A percentile compares a stretch with the other conserved stretches of the same genome.
phyloP scores from a whole-genome alignment of 331 rosid genomes.

The Arachis monticola region DNA sequence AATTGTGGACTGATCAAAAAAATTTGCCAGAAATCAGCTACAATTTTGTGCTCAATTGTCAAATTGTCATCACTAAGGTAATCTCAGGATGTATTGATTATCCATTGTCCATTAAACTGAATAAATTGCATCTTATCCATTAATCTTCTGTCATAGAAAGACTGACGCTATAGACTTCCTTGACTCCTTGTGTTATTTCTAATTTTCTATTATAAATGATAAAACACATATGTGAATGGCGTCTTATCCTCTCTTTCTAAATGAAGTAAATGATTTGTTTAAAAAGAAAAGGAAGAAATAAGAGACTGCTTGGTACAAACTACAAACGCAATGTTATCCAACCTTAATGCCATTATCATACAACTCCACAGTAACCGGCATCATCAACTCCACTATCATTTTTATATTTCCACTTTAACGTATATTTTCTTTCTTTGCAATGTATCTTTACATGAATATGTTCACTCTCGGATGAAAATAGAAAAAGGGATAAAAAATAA shows the following conservation, averaged over 20 bases:
- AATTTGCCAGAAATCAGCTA: no score
- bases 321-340: neutral
- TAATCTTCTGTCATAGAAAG: neutral
- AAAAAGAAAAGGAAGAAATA: neutral
- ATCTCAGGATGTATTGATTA: neutral
- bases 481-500: neutral
- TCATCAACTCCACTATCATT: no score
- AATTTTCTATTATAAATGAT: neutral
- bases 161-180: conserved; percentile 8
- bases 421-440: no score
- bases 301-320: conserved; percentile 27
- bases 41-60: no score
- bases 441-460: no score
- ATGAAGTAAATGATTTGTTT: conserved; percentile 3
- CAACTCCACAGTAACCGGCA: neutral
- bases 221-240: neutral
- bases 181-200: neutral
- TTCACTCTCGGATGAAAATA: neutral
- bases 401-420: no score
- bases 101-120: neutral
- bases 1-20: no score
- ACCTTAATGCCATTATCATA: neutral
- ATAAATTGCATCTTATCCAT: neutral
- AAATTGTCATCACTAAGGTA: neutral
- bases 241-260: no score